Conservation (phyloP, 495 filamentous ascomycete genomes). For the Penicillium tannophilum region DNA sequence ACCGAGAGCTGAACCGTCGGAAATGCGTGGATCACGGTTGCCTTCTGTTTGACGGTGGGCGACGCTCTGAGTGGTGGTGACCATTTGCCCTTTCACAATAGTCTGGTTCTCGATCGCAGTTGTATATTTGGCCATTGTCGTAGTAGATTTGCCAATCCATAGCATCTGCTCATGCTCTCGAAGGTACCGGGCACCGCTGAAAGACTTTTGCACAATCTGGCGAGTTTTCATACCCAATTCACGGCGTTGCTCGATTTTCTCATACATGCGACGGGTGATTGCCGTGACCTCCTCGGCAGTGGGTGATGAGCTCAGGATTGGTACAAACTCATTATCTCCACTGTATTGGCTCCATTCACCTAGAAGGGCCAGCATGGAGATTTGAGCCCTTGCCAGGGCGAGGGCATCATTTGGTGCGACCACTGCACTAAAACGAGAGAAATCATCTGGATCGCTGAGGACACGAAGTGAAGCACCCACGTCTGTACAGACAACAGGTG, state of each 20-base stretch:
- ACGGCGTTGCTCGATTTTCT: slow-evolving; percentile 58
- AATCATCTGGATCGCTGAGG: slow-evolving; percentile 61
- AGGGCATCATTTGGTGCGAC: slow-evolving; percentile 65
- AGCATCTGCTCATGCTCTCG: slow-evolving; percentile 72
- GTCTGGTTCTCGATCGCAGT: slow-evolving; percentile 31
- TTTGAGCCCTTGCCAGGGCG: slow-evolving; percentile 61
- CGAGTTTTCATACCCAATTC: slow-evolving; percentile 63
- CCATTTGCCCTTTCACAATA: slow-evolving; percentile 37
- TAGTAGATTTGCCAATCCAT: slow-evolving; percentile 59
- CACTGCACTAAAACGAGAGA: slow-evolving; percentile 60
- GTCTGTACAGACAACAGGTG: slow-evolving; percentile 65
- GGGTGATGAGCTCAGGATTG: slow-evolving; percentile 51
- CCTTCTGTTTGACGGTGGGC: not conserved
- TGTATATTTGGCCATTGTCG: slow-evolving; percentile 39
- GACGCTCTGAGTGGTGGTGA: slow-evolving; percentile 33
- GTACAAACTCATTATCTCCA: slow-evolving; percentile 45
- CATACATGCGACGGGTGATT: slow-evolving; percentile 63
- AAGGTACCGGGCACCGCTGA: slow-evolving; percentile 63
- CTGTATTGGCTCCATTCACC: slow-evolving; percentile 61
- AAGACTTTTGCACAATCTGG: slow-evolving; percentile 61
- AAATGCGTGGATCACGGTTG: slow-evolving; percentile 23
- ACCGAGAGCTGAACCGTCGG: slow-evolving; percentile 33
- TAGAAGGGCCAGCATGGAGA: slow-evolving; percentile 60
- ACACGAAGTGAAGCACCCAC: slow-evolving; percentile 65
- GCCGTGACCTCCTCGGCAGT: slow-evolving; percentile 52